Percentiles rank a stretch among this genome's conserved stretches.
These are phyloP conservation scores for Tetrapisispora nanseiensis DNA, from an alignment of 805 yeast species.

Conservation along the genomic window DNA sequence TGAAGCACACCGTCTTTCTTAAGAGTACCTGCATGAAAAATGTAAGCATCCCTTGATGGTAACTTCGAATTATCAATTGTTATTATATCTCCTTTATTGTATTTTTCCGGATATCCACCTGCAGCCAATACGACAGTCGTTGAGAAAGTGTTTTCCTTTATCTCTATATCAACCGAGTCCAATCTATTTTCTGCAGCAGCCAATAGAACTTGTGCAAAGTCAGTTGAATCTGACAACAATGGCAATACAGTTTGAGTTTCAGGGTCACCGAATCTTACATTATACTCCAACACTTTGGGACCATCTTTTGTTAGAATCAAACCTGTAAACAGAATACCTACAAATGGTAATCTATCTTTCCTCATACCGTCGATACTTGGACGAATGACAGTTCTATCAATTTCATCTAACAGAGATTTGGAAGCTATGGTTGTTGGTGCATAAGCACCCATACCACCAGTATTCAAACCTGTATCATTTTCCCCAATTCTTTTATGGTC, in stretches of 20 bases:
- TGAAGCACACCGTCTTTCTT: conserved; percentile 46
- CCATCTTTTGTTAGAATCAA: conserved; percentile 81
- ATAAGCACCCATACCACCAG: conserved; percentile 99
- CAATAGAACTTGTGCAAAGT: conserved; percentile 81
- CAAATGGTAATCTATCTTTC: conserved; percentile 87
- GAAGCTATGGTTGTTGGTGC: conserved; percentile 97
- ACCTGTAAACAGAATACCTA: conserved; percentile 92
- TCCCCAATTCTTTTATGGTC: conserved; percentile 95
- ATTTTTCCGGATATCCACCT: conserved; percentile 89
- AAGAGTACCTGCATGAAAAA: conserved; percentile 96
- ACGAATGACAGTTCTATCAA: conserved; percentile 65
- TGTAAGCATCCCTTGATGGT: conserved; percentile 38
- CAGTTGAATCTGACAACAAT: conserved; percentile 71
- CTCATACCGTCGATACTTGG: conserved; percentile 97
- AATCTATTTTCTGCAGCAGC: conserved; percentile 93
- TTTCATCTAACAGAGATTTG: conserved; percentile 54
- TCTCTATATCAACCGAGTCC: conserved; percentile 60
- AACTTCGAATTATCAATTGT: conserved; percentile 32
- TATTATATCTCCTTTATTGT: conserved; percentile 79
- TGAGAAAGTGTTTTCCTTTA: conserved; percentile 51
- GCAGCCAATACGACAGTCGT: conserved; percentile 96
- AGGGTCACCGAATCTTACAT: conserved; percentile 98
- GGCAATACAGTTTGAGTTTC: conserved; percentile 97
- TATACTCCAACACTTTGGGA: conserved; percentile 93
- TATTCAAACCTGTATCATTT: conserved; percentile 87